phyloP scores from a whole-genome alignment of 805 yeast genomes.

The Yamadazyma akitaensis region DNA sequence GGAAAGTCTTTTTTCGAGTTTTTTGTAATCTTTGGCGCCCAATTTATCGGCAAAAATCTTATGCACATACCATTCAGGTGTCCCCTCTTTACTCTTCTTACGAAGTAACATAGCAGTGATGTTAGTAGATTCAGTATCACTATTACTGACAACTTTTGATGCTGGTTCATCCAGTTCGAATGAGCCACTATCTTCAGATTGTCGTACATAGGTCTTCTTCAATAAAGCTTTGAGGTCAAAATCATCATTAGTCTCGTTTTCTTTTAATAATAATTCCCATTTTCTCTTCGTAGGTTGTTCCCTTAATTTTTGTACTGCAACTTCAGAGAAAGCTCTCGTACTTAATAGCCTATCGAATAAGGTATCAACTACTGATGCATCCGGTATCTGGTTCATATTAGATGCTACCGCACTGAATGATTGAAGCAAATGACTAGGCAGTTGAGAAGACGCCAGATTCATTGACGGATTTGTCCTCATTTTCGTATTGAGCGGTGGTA shows the following conservation, averaged over 20 bases:
- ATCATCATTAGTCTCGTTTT: constrained; percentile 34
- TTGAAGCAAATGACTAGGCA: constrained; percentile 23
- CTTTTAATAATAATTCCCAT: constrained; percentile 43
- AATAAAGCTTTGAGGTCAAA: constrained; percentile 30
- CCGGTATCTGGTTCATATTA: constrained; percentile 34
- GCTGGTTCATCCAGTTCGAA: neutral
- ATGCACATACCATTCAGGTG: constrained; percentile 41
- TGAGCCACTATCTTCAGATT: neutral
- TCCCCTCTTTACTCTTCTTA: constrained; percentile 34
- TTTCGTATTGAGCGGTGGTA: neutral
- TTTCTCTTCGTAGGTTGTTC: constrained; percentile 34
- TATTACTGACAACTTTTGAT: constrained; percentile 9
- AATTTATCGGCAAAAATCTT: constrained; percentile 34
- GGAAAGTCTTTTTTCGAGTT: constrained; percentile 31
- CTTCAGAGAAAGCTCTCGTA: constrained; percentile 35
- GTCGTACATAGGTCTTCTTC: neutral
- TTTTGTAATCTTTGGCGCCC: constrained; percentile 30
- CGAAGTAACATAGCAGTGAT: neutral
- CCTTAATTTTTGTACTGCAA: constrained; percentile 29
- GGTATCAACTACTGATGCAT: constrained; percentile 32
- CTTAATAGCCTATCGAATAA: constrained; percentile 39
- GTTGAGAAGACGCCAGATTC: constrained; percentile 5
- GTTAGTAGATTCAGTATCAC: constrained; percentile 10
- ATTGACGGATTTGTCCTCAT: neutral
- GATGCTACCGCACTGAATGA: constrained; percentile 33